These are phyloP conservation scores for Globisporangium lucens DNA, from an alignment of 352 stramenopile genomes.

Conservation along the genomic window DNA sequence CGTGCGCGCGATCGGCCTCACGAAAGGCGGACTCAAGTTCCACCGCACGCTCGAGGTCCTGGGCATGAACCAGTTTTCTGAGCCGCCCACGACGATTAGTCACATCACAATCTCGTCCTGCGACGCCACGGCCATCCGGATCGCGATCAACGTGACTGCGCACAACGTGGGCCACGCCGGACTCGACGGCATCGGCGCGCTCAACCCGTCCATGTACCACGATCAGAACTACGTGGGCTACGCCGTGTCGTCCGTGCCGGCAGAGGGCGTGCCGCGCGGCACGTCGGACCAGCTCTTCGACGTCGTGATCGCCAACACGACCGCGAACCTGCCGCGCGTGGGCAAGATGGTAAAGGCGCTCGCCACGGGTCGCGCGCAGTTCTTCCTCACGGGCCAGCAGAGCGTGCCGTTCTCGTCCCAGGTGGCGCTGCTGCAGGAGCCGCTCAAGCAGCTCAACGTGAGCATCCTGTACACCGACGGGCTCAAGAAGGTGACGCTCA, in stretches of 20 bases:
- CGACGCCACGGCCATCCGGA: neutral
- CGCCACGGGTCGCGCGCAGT: neutral
- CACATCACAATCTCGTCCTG: neutral
- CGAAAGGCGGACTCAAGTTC: neutral
- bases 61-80: neutral
- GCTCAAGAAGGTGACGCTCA: neutral
- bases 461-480: neutral
- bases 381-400: neutral
- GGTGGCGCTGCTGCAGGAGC: neutral
- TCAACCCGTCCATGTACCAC: neutral
- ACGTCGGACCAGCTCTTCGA: neutral
- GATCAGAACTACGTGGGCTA: neutral
- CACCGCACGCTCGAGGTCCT: neutral
- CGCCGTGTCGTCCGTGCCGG: neutral
- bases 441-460: neutral
- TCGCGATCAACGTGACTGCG: neutral
- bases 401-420: neutral
- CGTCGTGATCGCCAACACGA: neutral
- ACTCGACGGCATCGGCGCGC: neutral
- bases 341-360: neutral
- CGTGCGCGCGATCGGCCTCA: neutral
- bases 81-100: neutral
- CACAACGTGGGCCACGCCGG: neutral
- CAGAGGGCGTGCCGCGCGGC: neutral
- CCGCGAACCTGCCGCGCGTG: neutral